Conservation (phyloP, 495 filamentous ascomycete species). For the Podospora bellae-mahoneyi region DNA sequence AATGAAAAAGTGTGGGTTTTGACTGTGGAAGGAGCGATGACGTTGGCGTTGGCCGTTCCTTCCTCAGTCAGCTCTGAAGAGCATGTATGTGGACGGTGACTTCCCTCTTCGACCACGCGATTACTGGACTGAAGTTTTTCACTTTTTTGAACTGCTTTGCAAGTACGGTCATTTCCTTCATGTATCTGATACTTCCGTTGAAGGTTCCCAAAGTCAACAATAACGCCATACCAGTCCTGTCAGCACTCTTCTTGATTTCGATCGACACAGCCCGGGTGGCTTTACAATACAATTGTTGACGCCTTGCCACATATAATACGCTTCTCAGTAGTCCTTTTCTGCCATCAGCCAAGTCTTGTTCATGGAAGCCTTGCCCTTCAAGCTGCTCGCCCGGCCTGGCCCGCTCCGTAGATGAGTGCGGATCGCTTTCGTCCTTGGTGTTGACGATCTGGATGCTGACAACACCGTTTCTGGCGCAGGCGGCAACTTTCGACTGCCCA, state of each 20-base stretch:
- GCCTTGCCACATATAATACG: background rate
- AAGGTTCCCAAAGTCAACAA: background rate
- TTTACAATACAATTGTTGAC: background rate
- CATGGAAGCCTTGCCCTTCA: background rate
- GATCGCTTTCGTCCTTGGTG: background rate
- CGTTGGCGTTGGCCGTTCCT: background rate
- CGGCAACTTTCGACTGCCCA: background rate
- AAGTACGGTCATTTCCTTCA: background rate
- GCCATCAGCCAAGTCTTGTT: background rate
- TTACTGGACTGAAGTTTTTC: background rate
- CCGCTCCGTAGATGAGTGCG: background rate
- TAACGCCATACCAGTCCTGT: background rate
- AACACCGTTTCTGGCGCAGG: background rate
- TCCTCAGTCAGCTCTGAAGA: background rate
- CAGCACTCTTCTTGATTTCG: background rate
- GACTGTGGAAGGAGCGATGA: too few relatives aligned
- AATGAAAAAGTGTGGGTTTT: too few relatives aligned
- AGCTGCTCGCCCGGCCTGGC: background rate
- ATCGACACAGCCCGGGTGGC: background rate
- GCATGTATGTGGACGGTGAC: background rate
- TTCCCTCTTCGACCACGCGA: background rate
- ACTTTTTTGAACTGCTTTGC: background rate
- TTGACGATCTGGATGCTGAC: background rate
- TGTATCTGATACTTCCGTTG: background rate
- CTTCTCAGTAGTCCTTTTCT: background rate